Conservation (phyloP, 495 filamentous ascomycete species). For the Rhypophila decipiens region DNA sequence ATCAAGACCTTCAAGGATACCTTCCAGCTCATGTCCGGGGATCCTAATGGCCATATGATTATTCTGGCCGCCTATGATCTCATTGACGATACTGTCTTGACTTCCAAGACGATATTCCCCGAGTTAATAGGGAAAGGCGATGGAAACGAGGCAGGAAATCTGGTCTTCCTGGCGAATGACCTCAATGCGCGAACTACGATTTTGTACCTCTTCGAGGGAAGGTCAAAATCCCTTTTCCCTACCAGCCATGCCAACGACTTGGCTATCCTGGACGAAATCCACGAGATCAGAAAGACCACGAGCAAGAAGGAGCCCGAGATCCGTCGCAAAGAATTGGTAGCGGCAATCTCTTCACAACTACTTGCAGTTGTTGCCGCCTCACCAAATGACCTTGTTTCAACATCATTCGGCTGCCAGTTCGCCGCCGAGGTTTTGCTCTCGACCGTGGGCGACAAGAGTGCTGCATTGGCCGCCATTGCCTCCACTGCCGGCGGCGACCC, state of each 20-base stretch:
- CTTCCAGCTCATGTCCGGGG: slow-evolving; percentile 71
- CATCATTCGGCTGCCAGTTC: slow-evolving; percentile 80
- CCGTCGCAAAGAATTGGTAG: slow-evolving; percentile 69
- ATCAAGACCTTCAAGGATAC: slow-evolving; percentile 81
- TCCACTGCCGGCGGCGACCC: slow-evolving; percentile 59
- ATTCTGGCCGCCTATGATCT: slow-evolving; percentile 81
- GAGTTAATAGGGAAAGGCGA: slow-evolving; percentile 70
- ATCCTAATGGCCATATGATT: slow-evolving; percentile 71
- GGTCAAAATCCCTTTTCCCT: slow-evolving; percentile 63
- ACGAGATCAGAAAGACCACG: slow-evolving; percentile 65
- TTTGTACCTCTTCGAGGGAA: slow-evolving; percentile 75
- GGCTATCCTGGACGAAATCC: slow-evolving; percentile 63
- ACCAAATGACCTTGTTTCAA: slow-evolving; percentile 59
- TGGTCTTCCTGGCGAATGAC: slow-evolving; percentile 58
- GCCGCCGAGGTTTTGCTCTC: slow-evolving; percentile 74
- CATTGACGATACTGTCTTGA: slow-evolving; percentile 86
- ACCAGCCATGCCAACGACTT: slow-evolving; percentile 51
- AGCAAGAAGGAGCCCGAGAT: slow-evolving; percentile 84
- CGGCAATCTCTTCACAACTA: slow-evolving; percentile 57
- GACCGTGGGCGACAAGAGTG: slow-evolving; percentile 63
- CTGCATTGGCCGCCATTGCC: slow-evolving; percentile 66
- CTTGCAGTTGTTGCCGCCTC: slow-evolving; percentile 64
- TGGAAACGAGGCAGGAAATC: slow-evolving; percentile 53
- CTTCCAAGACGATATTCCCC: slow-evolving; percentile 74
- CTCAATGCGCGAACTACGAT: slow-evolving; percentile 69